Conservation (phyloP, 805 yeast genomes). For the Wickerhamomyces rabaulensis region DNA sequence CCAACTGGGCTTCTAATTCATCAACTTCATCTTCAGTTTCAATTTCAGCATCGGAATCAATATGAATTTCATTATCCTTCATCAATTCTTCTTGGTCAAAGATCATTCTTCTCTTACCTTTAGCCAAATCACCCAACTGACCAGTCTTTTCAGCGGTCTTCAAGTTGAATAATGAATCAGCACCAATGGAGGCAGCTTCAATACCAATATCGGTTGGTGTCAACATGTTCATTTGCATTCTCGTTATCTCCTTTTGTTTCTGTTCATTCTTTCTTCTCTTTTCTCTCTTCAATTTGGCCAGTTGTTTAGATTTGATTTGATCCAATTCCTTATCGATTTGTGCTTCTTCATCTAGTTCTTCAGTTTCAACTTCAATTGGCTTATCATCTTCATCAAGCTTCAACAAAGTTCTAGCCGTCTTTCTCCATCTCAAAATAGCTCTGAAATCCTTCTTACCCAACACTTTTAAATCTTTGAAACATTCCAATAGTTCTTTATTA, state of each 20-base stretch:
- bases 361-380: slow-evolving; percentile 46
- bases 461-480: slow-evolving; percentile 88
- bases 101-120: slow-evolving; percentile 66
- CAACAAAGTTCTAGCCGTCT: slow-evolving; percentile 71
- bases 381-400: slow-evolving; percentile 58
- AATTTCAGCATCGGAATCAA: slow-evolving; percentile 40
- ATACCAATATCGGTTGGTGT: slow-evolving; percentile 91
- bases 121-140: slow-evolving; percentile 61
- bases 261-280: slow-evolving; percentile 75
- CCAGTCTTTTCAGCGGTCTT: slow-evolving; percentile 88
- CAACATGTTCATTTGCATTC: slow-evolving; percentile 95
- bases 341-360: slow-evolving; percentile 79
- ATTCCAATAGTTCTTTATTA: slow-evolving; percentile 71
- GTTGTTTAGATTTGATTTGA: slow-evolving; percentile 65
- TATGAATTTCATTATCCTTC: slow-evolving; percentile 51
- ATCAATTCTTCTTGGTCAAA: slow-evolving; percentile 51
- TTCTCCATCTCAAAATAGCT: slow-evolving; percentile 79
- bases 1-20: slow-evolving; percentile 75
- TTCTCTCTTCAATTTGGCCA: slow-evolving; percentile 68
- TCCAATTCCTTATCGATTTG: slow-evolving; percentile 81
- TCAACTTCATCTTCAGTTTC: slow-evolving; percentile 50
- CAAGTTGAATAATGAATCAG: slow-evolving; percentile 76
- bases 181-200: slow-evolving; percentile 80
- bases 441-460: slow-evolving; percentile 94
- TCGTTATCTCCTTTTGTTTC: slow-evolving; percentile 79